These are phyloP conservation scores for Gossypium turneri DNA, from an alignment of 345 rosid species.

Conservation along the genomic window DNA sequence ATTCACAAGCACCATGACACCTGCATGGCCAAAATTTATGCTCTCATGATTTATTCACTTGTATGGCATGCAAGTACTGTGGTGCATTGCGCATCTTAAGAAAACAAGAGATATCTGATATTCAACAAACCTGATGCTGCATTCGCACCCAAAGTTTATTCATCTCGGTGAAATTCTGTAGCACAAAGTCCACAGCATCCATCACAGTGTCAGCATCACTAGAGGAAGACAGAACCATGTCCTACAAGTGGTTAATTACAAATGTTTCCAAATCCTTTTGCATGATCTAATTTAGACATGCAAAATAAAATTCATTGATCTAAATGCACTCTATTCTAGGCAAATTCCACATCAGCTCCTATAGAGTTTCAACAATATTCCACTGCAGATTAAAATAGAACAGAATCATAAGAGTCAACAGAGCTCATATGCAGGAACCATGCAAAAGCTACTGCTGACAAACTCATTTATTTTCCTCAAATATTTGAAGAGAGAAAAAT, in stretches of 20 bases:
- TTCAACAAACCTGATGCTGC: conserved; percentile 76
- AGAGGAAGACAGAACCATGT: conserved; percentile 21
- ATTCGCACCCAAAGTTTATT: conserved; percentile 94
- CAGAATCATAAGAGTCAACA: not conserved
- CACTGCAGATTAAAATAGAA: not conserved
- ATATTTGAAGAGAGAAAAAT: not conserved
- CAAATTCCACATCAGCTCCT: not conserved
- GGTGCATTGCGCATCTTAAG: conserved; percentile 47
- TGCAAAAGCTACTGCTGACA: conserved; percentile 1
- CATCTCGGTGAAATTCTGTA: conserved; percentile 92
- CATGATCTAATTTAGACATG: not conserved
- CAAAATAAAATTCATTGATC: not conserved
- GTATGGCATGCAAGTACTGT: conserved; percentile 75
- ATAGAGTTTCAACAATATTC: not conserved
- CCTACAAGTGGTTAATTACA: not conserved
- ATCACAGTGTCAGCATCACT: conserved; percentile 71
- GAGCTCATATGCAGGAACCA: not conserved
- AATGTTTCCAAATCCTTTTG: not conserved
- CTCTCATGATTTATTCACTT: conserved; percentile 50
- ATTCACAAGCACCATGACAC: conserved; percentile 82
- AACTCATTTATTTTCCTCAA: not conserved
- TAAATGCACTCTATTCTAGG: not conserved
- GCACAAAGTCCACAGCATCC: conserved; percentile 92
- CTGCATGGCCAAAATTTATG: conserved; percentile 95
- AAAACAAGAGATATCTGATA: conserved; percentile 11